A percentile compares a stretch with the other conserved stretches of the same genome.
Evolutionary conservation across 805 yeast species (phyloP).

Genomic region (Kockiozyma suomiensis): DNA sequence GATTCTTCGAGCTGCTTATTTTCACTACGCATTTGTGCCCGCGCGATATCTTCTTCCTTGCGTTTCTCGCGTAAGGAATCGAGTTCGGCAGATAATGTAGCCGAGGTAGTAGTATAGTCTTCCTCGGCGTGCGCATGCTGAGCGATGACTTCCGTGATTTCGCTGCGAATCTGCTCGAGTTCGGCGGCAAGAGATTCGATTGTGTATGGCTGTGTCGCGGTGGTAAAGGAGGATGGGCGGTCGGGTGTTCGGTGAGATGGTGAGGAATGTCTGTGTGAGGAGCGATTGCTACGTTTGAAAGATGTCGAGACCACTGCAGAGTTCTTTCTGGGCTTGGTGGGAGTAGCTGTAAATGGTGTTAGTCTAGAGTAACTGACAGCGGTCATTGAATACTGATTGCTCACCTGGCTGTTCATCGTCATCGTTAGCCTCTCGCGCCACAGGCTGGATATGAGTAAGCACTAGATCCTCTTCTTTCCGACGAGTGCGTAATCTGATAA

Average conservation of each 20-base stretch:
- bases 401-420: neutral
- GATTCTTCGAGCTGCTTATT: slow-evolving; percentile 44
- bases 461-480: slow-evolving; percentile 36
- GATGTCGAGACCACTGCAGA: slow-evolving; percentile 24
- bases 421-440: slow-evolving; percentile 13
- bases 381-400: neutral
- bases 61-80: slow-evolving; percentile 39
- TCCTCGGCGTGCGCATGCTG: slow-evolving; percentile 37
- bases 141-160: slow-evolving; percentile 39
- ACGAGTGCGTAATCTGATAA: slow-evolving; percentile 39
- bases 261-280: slow-evolving; percentile 11
- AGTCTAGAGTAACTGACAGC: no score
- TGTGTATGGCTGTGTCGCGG: slow-evolving; percentile 39
- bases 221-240: slow-evolving; percentile 29
- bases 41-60: slow-evolving; percentile 40
- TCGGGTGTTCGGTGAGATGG: slow-evolving; percentile 14
- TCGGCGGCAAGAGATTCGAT: slow-evolving; percentile 43
- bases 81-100: slow-evolving; percentile 38
- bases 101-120: slow-evolving; percentile 39
- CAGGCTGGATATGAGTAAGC: slow-evolving; percentile 34
- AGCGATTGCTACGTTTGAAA: slow-evolving; percentile 20
- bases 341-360: neutral
- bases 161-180: slow-evolving; percentile 42
- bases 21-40: slow-evolving; percentile 43
- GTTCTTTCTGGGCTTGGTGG: neutral